Conservation (phyloP, 352 stramenopile species). For the Globisporangium recalcitrans region DNA sequence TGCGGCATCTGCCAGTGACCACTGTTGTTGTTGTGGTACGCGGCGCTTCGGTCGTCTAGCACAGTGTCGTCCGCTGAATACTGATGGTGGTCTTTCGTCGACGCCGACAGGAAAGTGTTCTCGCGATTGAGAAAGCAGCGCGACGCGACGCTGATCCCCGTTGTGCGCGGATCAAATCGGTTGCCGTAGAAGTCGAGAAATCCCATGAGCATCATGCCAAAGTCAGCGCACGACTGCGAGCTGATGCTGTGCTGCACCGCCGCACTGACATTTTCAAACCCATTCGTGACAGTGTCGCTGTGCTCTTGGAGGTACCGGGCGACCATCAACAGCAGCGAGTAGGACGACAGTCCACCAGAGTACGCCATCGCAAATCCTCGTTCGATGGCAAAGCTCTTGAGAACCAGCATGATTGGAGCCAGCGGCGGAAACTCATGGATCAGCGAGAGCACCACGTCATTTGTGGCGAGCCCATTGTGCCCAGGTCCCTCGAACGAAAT, state of each 20-base stretch:
- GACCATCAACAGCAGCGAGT: conserved; percentile 94
- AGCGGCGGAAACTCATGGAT: conserved; percentile 93
- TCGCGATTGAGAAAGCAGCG: conserved; percentile 82
- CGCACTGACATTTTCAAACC: conserved; percentile 56
- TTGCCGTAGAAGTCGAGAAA: conserved; percentile 98
- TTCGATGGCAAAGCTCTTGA: conserved; percentile 94
- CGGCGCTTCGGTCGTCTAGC: conserved; percentile 43
- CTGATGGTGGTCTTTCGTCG: conserved; percentile 34
- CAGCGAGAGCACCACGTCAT: conserved; percentile 90
- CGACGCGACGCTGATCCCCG: conserved; percentile 84
- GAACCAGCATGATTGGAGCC: conserved; percentile 93
- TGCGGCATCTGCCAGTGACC: conserved; percentile 61
- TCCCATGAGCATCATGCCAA: conserved; percentile 93
- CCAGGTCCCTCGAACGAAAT: conserved; percentile 96
- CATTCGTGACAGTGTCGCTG: conserved; percentile 58
- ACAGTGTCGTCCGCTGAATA: conserved; percentile 40
- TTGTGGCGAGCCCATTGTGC: conserved; percentile 94
- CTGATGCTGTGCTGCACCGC: conserved; percentile 56
- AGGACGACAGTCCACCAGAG: conserved; percentile 95
- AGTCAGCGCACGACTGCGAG: conserved; percentile 79
- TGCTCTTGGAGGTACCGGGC: conserved; percentile 91
- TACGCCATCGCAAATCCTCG: conserved; percentile 93
- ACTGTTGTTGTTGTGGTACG: conserved; percentile 28
- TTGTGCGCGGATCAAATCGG: conserved; percentile 87
- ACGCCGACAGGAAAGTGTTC: conserved; percentile 25